Conservation (phyloP, 2,329 filamentous ascomycete genomes). For the Peltaster fructicola region DNA sequence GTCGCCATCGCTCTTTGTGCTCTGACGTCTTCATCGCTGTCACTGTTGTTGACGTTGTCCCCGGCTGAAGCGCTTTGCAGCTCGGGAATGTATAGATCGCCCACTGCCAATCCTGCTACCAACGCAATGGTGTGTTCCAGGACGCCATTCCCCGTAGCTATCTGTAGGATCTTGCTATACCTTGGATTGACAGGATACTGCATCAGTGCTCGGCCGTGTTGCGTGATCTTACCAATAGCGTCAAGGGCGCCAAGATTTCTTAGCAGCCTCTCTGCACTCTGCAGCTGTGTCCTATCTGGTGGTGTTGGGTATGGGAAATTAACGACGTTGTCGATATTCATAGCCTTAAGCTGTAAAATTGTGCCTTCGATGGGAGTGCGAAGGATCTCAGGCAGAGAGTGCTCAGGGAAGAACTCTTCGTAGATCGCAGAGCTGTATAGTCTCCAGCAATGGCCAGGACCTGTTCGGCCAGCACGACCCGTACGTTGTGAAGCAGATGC, state of each 20-base stretch:
- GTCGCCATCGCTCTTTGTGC: conserved; percentile 33
- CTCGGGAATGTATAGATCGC: conserved; percentile 73
- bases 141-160: conserved; percentile 68
- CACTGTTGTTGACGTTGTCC: conserved; percentile 22
- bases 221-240: conserved; percentile 51
- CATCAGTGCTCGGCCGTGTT: conserved; percentile 64
- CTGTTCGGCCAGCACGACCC: conserved; percentile 87
- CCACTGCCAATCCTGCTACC: conserved; percentile 73
- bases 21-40: conserved; percentile 7
- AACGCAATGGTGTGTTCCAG: conserved; percentile 74
- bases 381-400: conserved; percentile 73
- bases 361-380: conserved; percentile 80
- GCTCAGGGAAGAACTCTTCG: conserved; percentile 72
- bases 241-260: conserved; percentile 71
- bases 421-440: conserved; percentile 90
- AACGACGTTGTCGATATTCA: conserved; percentile 76
- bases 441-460: conserved; percentile 87
- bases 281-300: conserved; percentile 57
- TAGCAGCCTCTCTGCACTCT: conserved; percentile 71
- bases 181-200: conserved; percentile 80
- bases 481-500: conserved; percentile 82
- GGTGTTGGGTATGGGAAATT: conserved; percentile 95
- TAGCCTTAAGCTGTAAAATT: conserved; percentile 83
- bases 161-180: conserved; percentile 78
- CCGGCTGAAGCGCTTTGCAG: conserved; percentile 43